These are phyloP conservation scores for Agrocybe pediades DNA, from an alignment of 768 basidiomycete species.

Conservation along the genomic window DNA sequence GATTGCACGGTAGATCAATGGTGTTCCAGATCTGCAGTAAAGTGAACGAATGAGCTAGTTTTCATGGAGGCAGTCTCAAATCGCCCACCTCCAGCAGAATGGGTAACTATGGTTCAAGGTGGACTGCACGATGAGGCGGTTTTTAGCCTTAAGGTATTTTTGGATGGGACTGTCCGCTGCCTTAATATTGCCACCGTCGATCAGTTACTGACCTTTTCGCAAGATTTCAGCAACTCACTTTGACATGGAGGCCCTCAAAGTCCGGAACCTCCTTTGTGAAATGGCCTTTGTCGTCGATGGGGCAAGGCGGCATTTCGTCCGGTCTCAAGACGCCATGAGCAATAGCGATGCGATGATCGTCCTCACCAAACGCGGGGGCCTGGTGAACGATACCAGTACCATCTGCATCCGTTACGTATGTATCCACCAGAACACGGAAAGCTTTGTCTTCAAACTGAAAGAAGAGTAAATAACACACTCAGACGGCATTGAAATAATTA, in stretches of 20 bases:
- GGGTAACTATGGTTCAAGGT: slow-evolving; percentile 92
- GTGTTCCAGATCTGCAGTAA: slow-evolving; percentile 78
- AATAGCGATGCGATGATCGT: slow-evolving; percentile 93
- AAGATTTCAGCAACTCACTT: slow-evolving; percentile 50
- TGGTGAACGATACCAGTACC: slow-evolving; percentile 99
- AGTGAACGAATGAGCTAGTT: background rate
- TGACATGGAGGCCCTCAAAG: slow-evolving; percentile 86
- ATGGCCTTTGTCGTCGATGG: slow-evolving; percentile 85
- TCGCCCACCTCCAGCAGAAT: slow-evolving; percentile 92
- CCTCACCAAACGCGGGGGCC: slow-evolving; percentile 97
- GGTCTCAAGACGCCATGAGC: slow-evolving; percentile 78
- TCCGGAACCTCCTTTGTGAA: slow-evolving; percentile 92
- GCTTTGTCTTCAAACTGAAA: slow-evolving; percentile 86
- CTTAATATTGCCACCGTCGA: slow-evolving; percentile 36
- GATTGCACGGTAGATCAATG: slow-evolving; percentile 93
- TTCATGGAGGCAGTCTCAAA: background rate
- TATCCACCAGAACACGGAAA: slow-evolving; percentile 86
- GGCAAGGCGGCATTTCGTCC: slow-evolving; percentile 96
- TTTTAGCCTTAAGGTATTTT: slow-evolving; percentile 84
- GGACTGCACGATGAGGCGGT: slow-evolving; percentile 84
- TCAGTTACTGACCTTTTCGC: slow-evolving; percentile 3
- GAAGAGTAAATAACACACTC: background rate
- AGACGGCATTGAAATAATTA: background rate
- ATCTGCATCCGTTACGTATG: slow-evolving; percentile 89
- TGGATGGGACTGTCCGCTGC: slow-evolving; percentile 94